A percentile compares a stretch with the other conserved stretches of the same genome.
These are phyloP conservation scores for Hordeum pubiflorum DNA, from an alignment of 202 grass and related monocot genomes.

Conservation along the genomic window DNA sequence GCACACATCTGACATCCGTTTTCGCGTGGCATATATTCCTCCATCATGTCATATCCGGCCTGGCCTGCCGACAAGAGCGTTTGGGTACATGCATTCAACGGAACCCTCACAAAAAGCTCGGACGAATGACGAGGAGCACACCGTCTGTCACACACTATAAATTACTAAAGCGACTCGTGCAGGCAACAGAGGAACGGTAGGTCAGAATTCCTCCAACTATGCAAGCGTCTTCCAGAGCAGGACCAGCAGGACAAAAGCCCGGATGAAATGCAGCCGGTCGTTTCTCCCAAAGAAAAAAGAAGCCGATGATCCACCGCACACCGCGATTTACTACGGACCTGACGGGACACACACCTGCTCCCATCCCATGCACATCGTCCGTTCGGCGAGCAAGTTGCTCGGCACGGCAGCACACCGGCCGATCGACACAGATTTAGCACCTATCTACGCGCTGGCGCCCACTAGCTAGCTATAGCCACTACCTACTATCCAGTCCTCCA, in stretches of 20 bases:
- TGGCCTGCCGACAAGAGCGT: conserved; percentile 30
- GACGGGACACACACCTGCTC: background rate
- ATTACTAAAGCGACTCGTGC: background rate
- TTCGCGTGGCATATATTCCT: conserved; percentile 7
- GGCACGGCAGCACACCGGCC: background rate
- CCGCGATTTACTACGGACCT: background rate
- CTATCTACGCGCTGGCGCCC: background rate
- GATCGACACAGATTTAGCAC: background rate
- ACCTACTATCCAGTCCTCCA: background rate
- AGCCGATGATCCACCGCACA: background rate
- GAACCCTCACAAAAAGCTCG: background rate
- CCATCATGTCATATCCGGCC: conserved; percentile 18
- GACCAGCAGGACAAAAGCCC: background rate
- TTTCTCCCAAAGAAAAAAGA: background rate
- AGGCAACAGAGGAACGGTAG: conserved; percentile 10
- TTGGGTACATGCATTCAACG: conserved; percentile 41
- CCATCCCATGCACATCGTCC: background rate
- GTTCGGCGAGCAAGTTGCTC: conserved; percentile 10
- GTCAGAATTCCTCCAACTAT: conserved; percentile 45
- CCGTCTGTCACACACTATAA: conserved; percentile 18
- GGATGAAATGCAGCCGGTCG: background rate
- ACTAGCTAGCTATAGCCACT: background rate
- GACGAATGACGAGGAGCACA: conserved; percentile 30
- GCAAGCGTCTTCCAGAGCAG: conserved; percentile 36
- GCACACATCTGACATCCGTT: background rate